A percentile compares a stretch with the other conserved stretches of the same genome.
Conservation (phyloP, 148 eudicot species). For the Vaccinium darrowii region DNA sequence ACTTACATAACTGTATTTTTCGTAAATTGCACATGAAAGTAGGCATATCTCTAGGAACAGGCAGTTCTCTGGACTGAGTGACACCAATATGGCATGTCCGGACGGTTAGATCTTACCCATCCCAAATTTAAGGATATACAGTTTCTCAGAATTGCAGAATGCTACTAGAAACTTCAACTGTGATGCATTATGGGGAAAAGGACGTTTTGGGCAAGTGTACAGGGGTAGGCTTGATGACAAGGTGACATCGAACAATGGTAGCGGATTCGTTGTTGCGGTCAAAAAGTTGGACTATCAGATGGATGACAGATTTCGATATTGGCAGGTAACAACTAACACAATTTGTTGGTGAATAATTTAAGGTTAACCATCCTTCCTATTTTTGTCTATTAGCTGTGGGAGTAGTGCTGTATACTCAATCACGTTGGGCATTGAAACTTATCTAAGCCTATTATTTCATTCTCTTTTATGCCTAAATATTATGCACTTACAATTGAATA, state of each 20-base stretch:
- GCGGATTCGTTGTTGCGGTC: not conserved
- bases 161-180: not conserved
- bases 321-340: not conserved
- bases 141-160: not conserved
- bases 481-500: not conserved
- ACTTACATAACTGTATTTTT: not conserved
- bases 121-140: not conserved
- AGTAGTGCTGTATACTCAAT: not conserved
- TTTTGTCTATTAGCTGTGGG: not conserved
- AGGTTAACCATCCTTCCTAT: not conserved
- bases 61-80: conserved; percentile 42
- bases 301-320: not conserved
- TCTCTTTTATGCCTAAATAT: not conserved
- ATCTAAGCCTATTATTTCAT: not conserved
- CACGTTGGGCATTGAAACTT: not conserved
- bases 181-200: not conserved
- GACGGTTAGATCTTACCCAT: not conserved
- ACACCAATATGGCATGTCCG: conserved; percentile 30
- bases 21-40: not conserved
- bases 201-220: not conserved
- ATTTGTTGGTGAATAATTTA: not conserved
- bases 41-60: conserved; percentile 22
- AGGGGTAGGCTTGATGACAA: not conserved
- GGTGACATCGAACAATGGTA: not conserved
- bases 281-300: not conserved